Evolutionary conservation across 139 green algal genomes (phyloP).

Genomic region (Gonium pectorale): DNA sequence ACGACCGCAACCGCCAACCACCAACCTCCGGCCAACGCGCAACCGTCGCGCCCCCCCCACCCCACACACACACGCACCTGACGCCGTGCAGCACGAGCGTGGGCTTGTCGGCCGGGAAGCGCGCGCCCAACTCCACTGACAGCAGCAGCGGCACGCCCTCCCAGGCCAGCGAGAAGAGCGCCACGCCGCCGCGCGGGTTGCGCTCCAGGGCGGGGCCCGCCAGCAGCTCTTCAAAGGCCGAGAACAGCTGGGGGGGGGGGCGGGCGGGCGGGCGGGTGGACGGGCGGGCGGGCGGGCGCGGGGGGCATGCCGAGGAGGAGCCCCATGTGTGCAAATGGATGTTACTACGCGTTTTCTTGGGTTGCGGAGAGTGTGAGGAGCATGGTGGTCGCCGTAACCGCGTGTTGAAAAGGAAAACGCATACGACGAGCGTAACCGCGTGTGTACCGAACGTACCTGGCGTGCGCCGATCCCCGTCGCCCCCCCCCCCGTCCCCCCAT

Average conservation of each 20-base stretch:
- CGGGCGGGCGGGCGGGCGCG: not conserved
- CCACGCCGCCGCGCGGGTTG: not conserved
- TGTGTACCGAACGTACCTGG: no score
- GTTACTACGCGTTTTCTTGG: no score
- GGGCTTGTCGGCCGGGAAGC: conserved; percentile 29
- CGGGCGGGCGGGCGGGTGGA: not conserved
- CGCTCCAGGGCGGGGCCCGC: not conserved
- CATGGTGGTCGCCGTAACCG: no score
- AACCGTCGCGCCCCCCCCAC: not conserved
- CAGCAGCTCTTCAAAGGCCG: conserved; percentile 1
- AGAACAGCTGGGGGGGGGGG: not conserved
- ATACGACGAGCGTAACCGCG: no score
- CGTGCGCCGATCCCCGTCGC: no score
- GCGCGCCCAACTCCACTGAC: conserved; percentile 7
- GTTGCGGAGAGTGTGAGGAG: no score
- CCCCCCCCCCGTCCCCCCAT: no score
- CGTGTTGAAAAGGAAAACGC: no score
- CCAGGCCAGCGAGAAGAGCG: not conserved
- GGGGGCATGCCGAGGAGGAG: not conserved
- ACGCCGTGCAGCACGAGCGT: conserved; percentile 16
- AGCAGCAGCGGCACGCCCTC: conserved; percentile 24
- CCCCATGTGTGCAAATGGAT: no score
- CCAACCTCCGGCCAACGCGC: not conserved
- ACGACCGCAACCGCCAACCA: not conserved
- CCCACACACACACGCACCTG: not conserved